phyloP scores from a whole-genome alignment of 257 asterid species.

The Solanum ahanhuiri region DNA sequence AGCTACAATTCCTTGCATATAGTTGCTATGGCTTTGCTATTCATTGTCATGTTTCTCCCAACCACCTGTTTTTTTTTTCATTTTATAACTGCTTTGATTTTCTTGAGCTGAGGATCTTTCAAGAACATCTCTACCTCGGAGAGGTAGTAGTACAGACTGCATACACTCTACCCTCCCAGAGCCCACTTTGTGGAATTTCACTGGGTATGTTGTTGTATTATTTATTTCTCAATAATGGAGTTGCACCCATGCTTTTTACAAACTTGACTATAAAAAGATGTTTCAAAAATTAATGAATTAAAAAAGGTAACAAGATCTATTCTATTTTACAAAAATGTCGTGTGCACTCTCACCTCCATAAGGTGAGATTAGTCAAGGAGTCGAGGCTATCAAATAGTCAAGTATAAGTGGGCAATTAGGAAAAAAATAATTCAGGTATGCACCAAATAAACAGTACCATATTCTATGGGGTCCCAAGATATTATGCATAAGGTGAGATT shows the following conservation, averaged over 20 bases:
- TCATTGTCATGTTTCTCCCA: background rate
- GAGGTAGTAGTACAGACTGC: background rate
- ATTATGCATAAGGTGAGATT: background rate
- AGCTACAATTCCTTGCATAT: background rate
- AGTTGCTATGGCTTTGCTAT: background rate
- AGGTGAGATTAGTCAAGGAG: background rate
- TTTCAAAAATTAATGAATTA: background rate
- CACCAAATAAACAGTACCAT: background rate
- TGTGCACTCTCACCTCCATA: background rate
- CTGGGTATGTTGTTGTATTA: background rate
- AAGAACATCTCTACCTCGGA: background rate
- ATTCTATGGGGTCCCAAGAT: background rate
- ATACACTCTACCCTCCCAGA: background rate
- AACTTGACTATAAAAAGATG: background rate
- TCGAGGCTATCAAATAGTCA: background rate
- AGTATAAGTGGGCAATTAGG: background rate
- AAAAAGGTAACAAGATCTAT: background rate
- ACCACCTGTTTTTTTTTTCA: background rate
- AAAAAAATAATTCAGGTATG: background rate
- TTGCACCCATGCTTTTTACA: background rate
- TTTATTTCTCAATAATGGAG: background rate
- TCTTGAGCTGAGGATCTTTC: background rate
- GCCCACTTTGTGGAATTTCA: background rate
- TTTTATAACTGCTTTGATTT: background rate
- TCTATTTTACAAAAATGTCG: background rate